Evolutionary conservation across 441 rosid genomes (phyloP).

Genomic region (Corymbia calophylla): DNA sequence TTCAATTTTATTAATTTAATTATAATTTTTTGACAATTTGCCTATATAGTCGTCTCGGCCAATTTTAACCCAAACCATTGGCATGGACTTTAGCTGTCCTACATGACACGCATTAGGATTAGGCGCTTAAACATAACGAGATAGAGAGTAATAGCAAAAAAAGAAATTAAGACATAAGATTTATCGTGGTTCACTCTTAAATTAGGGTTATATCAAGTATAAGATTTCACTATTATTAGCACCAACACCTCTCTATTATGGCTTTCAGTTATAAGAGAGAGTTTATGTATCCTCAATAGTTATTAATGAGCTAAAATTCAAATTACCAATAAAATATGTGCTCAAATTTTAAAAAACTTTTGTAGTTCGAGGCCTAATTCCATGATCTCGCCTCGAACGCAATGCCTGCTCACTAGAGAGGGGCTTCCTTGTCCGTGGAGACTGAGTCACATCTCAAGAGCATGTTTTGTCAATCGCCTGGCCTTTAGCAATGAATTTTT

Average conservation of each 20-base stretch:
- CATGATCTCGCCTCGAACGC: no score
- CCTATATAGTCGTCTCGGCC: rapidly evolving
- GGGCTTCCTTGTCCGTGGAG: no score
- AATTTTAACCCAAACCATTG: neutral
- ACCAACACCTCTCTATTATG: neutral
- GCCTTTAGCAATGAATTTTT: neutral
- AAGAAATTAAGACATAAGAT: neutral
- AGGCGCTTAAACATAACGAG: no score
- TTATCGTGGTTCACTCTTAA: neutral
- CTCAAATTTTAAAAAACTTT: neutral
- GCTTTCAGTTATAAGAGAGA: neutral
- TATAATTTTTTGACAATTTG: rapidly evolving
- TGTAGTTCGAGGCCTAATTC: neutral
- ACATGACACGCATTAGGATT: neutral
- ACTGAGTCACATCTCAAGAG: no score
- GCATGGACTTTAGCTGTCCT: rapidly evolving
- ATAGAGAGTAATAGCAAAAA: neutral
- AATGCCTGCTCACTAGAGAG: no score
- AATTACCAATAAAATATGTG: neutral
- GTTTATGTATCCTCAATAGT: no score
- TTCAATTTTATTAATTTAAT: neutral
- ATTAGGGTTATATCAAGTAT: no score
- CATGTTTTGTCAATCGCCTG: no score
- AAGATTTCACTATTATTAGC: neutral
- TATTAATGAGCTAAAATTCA: no score